Evolutionary conservation across 306 rosid genomes (phyloP), one percentile per base, ranked within the genome.

Genomic region (Rosa chinensis): DNA sequence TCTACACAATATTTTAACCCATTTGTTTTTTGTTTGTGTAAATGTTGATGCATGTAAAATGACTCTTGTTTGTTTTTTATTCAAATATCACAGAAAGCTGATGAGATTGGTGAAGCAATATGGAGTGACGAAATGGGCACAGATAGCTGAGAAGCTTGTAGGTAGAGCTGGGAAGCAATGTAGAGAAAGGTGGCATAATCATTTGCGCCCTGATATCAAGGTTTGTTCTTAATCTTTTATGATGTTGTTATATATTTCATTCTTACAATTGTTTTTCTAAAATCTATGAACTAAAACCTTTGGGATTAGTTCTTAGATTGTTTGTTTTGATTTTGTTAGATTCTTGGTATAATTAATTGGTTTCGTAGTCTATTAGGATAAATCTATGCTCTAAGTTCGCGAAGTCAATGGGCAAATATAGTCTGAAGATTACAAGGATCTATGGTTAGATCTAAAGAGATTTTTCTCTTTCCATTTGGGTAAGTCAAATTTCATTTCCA

Each of bases 151-250:
- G 73, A 88, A 84, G 23, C 78, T 95, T 84, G 88, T 73, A 20
- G 96, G 96, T 49, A 89, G 99, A 82, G 96, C 90, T 10, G 99
- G 99, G 2, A 92, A 95, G 79, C 99, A 95, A 80, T 95, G 99
- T 78, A 42, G 99, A 14, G 99, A 95, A 84, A 90, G 98, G 87
- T 95, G 99, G 99, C 93, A 91, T 39, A 95, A 95, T 86, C 99
- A 95, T 83, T 84, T 95, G 35, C 88, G 97, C n/a, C 98, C 98
- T 21, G 93, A 93, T 84, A 95, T 95, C 58, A 93, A 95, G 97
- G 99, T 95, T 21, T 61, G 37, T 10, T 40, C 49, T 56, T 72
- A n/a, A 13, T 39, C 68, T 78, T 7, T 16, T 53, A 55, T 14
- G n/a, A 72, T 64, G 53, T 32, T 32, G 35, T 61, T 56, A 11